Evolutionary conservation across 371 early-diverging fungal species (phyloP), one percentile per base, ranked within the genome.

Genomic region (Chytridiales sp.): DNA sequence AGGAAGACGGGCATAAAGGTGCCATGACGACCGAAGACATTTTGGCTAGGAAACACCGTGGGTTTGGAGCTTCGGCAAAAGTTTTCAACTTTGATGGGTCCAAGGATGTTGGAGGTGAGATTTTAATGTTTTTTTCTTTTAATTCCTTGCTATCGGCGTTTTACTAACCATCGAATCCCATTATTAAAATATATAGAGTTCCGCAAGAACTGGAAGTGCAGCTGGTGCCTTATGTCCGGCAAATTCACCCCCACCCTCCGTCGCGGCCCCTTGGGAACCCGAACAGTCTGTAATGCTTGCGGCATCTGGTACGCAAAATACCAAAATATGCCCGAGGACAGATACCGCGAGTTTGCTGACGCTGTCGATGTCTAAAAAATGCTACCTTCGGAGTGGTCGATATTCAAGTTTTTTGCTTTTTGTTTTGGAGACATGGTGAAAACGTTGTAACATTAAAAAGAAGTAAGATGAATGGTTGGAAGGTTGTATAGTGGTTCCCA

Each of bases 221-320:
- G 11, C 5, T 69, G 70, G 70, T 69, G 70, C 36, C 30, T 58
- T 15, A 41, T 69, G n/a, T 34, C 36, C 26, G 70, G 69, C 36
- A n/a, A 26, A 34, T 50, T 22, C 24, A 69, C 69, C 19, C 69
- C 69, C 5, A 68, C 68, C 15, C 36, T 69, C 5, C 61, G 69
- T 1, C 62, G 46, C 42, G 70, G 70, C 31, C 70, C 70, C 4
- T 35, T 46, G 27, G 69, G 70, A 8, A 4, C 55, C 19, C 44
- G 57, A n/a, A 64, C 70, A 3, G 42, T 70, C 3, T 70, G 70
- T 43, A 69, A 69, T 47, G 56, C 69, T 17, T 69, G 70, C 42
- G 70, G 70, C n/a, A 69, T 70, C 9, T 69, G 47, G 47, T 70
- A 46, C 40, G 11, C 21, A 3, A 70, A 70, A 36, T 35, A 63